phyloP scores from a whole-genome alignment of 2,329 filamentous ascomycete species.

The Pseudogymnoascus sp. region DNA sequence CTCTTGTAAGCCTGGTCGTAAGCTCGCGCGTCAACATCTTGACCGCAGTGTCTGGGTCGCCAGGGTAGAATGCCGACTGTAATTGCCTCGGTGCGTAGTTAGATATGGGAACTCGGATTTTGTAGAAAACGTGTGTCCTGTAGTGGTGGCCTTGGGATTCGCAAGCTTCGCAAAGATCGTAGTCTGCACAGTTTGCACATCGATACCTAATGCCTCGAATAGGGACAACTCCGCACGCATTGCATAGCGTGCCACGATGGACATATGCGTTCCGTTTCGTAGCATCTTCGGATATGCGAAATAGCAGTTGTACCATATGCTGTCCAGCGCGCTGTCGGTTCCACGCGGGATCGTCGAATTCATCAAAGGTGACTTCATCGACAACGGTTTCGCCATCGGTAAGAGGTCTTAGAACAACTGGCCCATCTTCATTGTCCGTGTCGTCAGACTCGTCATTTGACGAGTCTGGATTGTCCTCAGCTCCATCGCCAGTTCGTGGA shows the following conservation, averaged over 20 bases:
- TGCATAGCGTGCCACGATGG: conserved; percentile 87
- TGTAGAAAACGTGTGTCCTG: conserved; percentile 95
- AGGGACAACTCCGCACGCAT: conserved; percentile 77
- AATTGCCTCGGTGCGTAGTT: conserved; percentile 74
- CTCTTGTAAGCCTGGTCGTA: conserved; percentile 59
- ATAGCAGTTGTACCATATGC: conserved; percentile 77
- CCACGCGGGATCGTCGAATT: conserved; percentile 20
- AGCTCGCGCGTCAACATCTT: conserved; percentile 59
- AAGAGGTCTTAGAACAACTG: conserved; percentile 20
- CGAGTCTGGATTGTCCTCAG: conserved; percentile 35
- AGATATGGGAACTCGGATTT: conserved; percentile 82
- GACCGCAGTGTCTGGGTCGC: conserved; percentile 67
- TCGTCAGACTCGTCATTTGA: conserved; percentile 24
- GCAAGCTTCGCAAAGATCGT: conserved; percentile 89
- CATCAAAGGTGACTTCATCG: conserved; percentile 22
- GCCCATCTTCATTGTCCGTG: conserved; percentile 29
- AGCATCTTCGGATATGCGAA: conserved; percentile 89
- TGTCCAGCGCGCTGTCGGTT: conserved; percentile 50
- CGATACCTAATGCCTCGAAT: conserved; percentile 90
- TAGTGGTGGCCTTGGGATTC: conserved; percentile 68
- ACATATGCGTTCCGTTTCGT: conserved; percentile 81
- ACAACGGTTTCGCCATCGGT: conserved; percentile 29
- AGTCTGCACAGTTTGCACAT: conserved; percentile 92
- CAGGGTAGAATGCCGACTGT: conserved; percentile 80
- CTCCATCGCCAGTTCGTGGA: conserved; percentile 25